Evolutionary conservation across 2,329 filamentous ascomycete species (phyloP).

Genomic region (Cladorrhinum sp.): DNA sequence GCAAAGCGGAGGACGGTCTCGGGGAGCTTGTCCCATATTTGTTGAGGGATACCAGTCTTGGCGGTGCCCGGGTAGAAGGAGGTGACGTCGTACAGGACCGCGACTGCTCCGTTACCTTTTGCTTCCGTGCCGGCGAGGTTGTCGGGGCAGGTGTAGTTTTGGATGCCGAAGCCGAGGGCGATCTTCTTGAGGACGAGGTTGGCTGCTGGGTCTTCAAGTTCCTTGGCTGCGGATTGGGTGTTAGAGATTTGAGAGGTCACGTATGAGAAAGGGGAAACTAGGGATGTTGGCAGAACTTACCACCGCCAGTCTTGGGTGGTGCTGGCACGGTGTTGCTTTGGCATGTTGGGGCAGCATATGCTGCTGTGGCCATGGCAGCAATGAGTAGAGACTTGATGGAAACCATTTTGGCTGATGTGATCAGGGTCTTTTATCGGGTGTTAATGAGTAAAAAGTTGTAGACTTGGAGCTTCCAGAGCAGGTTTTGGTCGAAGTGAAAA

Average conservation of each 20-base stretch:
- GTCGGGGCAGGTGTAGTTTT: slow-evolving; percentile 63
- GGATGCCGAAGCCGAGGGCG: slow-evolving; percentile 61
- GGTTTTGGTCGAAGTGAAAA: slow-evolving; percentile 15
- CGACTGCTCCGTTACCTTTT: slow-evolving; percentile 51
- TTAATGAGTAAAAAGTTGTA: slow-evolving; percentile 4
- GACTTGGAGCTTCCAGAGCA: slow-evolving; percentile 21
- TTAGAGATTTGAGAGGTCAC: neutral
- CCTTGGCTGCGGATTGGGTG: slow-evolving; percentile 32
- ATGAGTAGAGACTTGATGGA: slow-evolving; percentile 21
- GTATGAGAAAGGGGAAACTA: neutral
- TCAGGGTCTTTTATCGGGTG: no score
- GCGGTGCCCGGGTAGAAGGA: slow-evolving; percentile 47
- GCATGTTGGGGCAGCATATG: slow-evolving; percentile 22
- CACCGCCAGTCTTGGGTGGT: slow-evolving; percentile 21
- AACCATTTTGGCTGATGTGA: slow-evolving; percentile 23
- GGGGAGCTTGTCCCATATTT: slow-evolving; percentile 42
- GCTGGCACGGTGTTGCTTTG: slow-evolving; percentile 13
- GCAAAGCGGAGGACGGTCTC: slow-evolving; percentile 40
- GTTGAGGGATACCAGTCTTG: slow-evolving; percentile 35
- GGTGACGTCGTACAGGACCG: slow-evolving; percentile 58
- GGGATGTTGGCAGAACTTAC: slow-evolving; percentile 9
- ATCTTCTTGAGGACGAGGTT: slow-evolving; percentile 50
- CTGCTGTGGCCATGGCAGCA: slow-evolving; percentile 23
- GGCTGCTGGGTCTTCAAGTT: slow-evolving; percentile 44
- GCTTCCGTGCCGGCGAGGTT: slow-evolving; percentile 29